Evolutionary conservation across 805 yeast genomes (phyloP).

Genomic region (Clavispora carvajalis): DNA sequence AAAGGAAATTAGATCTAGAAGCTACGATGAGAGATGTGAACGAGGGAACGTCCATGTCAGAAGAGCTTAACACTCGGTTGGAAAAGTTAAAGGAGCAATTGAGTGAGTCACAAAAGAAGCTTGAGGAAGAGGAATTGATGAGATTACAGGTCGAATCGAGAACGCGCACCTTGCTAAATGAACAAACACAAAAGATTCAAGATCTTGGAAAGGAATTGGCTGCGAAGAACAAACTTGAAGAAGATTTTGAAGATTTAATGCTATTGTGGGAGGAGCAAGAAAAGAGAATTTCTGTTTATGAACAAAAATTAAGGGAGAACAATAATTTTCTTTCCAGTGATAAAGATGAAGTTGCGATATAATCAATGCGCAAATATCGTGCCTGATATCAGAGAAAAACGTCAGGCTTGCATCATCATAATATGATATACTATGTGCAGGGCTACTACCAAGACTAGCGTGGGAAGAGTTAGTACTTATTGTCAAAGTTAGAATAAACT

Average conservation of each 20-base stretch:
- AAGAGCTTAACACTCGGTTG: neutral
- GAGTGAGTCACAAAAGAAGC: neutral
- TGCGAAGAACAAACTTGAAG: slow-evolving; percentile 1
- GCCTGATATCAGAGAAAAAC: too few species aligned
- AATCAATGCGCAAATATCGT: too few species aligned
- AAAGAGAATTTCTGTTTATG: slow-evolving; percentile 57
- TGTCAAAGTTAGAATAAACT: too few species aligned
- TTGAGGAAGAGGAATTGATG: neutral
- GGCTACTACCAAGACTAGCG: too few species aligned
- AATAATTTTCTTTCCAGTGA: slow-evolving; percentile 67
- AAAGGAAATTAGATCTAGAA: neutral
- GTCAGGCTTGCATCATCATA: too few species aligned
- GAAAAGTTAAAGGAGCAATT: neutral
- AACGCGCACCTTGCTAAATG: neutral
- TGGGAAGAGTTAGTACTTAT: too few species aligned
- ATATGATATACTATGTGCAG: too few species aligned
- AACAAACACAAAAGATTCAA: slow-evolving; percentile 4
- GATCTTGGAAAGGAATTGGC: slow-evolving; percentile 1
- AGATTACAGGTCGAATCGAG: neutral
- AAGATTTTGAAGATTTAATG: slow-evolving; percentile 49
- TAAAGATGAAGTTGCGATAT: slow-evolving; percentile 50
- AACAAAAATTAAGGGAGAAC: slow-evolving; percentile 41
- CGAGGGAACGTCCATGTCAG: neutral
- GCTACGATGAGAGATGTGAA: neutral
- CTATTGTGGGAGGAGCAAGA: slow-evolving; percentile 73